Evolutionary conservation across 2,329 filamentous ascomycete genomes (phyloP), one percentile per base, ranked within the genome.

Genomic region (Diaporthe sp.): DNA sequence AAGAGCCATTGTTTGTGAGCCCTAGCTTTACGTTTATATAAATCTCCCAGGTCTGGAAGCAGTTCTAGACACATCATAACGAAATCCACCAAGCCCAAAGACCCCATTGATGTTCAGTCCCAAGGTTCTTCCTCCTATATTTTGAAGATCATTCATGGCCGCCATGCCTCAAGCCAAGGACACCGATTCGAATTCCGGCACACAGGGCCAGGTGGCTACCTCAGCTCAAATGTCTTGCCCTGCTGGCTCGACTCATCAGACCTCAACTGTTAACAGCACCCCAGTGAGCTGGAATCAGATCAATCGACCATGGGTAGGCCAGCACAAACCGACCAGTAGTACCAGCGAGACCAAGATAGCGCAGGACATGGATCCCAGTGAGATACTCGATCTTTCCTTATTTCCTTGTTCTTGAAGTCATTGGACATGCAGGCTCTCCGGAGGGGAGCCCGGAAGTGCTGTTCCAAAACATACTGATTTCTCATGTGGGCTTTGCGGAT

Each of bases 41-140:
- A n/a, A n/a, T n/a, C n/a, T n/a, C n/a, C n/a, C n/a, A n/a, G n/a
- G n/a, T n/a, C n/a, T n/a, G n/a, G n/a, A n/a, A n/a, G n/a, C n/a
- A n/a, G n/a, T n/a, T n/a, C n/a, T n/a, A n/a, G n/a, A n/a, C n/a
- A n/a, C n/a, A n/a, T n/a, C n/a, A n/a, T n/a, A n/a, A n/a, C 17
- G 8, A 44, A 1, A 13, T 10, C 2, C 8, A 20, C 1, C 7
- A 47, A 2, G 22, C 2, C 6, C 60, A 31, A 0, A 31, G 25
- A 10, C 1, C 5, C 4, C 8, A 28, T 22, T 20, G 25, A 3
- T 22, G 6, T 20, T 4, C 12, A 13, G 2, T 20, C 25, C 6
- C 4, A n/a, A n/a, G n/a, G n/a, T n/a, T n/a, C n/a, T n/a, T n/a
- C n/a, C n/a, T n/a, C n/a, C n/a, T n/a, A n/a, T n/a, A n/a, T n/a